Conservation (phyloP, 257 asterid species). For the Rhazya stricta region DNA sequence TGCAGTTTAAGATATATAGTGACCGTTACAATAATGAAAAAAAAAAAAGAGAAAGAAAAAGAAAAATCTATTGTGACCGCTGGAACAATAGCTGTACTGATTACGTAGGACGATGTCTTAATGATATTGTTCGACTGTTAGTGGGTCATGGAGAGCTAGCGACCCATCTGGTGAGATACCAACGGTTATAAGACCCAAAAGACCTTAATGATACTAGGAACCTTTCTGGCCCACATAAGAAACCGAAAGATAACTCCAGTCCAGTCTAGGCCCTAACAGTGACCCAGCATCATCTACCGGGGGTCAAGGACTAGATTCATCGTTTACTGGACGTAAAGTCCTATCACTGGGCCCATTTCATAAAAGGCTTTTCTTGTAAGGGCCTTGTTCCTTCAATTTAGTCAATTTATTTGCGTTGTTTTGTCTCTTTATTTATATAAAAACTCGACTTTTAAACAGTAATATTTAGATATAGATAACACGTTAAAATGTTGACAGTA, state of each 20-base stretch:
- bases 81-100: slow-evolving; percentile 11
- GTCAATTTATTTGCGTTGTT: no score
- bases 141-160: not conserved
- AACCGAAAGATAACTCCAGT: slow-evolving; percentile 39
- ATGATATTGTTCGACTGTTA: slow-evolving; percentile 7
- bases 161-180: slow-evolving; percentile 9
- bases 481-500: no score
- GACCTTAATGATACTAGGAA: slow-evolving; percentile 15
- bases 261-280: slow-evolving; percentile 32
- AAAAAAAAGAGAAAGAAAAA: not conserved
- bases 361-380: slow-evolving; percentile 3
- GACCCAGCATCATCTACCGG: slow-evolving; percentile 33
- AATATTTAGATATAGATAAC: no score
- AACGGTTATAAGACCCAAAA: slow-evolving; percentile 13
- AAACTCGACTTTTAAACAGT: no score
- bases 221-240: slow-evolving; percentile 34
- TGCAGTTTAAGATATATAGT: no score
- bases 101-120: not conserved
- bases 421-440: no score
- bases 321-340: slow-evolving; percentile 20
- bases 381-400: not conserved
- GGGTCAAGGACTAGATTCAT: slow-evolving; percentile 25
- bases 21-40: no score
- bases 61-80: not conserved
- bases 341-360: slow-evolving; percentile 31